Conservation (phyloP, 1,139 yeast genomes). For the Nakaseomyces nivariensis region DNA sequence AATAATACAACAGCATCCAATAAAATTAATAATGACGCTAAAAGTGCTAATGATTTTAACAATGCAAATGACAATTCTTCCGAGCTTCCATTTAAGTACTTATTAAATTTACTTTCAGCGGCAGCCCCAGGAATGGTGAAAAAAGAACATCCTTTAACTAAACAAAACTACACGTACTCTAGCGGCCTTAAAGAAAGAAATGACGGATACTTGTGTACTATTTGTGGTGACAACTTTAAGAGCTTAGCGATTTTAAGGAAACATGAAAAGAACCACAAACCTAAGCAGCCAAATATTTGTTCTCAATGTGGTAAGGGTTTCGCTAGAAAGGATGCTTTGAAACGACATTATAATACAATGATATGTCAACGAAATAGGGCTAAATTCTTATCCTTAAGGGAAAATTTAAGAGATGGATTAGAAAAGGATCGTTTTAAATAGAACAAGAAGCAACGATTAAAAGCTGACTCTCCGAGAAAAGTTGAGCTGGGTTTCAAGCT, state of each 20-base stretch:
- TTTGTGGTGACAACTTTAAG: conserved; percentile 23
- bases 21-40: too few species aligned
- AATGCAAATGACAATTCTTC: not conserved
- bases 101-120: not conserved
- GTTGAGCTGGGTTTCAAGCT: not conserved
- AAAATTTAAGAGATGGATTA: not conserved
- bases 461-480: not conserved
- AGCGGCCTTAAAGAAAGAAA: not conserved
- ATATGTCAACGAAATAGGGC: conserved; percentile 18
- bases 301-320: conserved; percentile 70
- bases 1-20: too few species aligned
- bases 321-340: conserved; percentile 73
- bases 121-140: not conserved
- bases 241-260: conserved; percentile 24
- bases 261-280: conserved; percentile 25
- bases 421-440: not conserved
- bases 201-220: conserved; percentile 12
- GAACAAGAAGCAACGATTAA: not conserved
- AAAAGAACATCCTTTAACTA: not conserved
- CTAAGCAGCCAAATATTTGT: conserved; percentile 42
- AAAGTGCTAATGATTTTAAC: too few species aligned
- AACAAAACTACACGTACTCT: not conserved
- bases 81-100: not conserved
- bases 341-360: conserved; percentile 60
- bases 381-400: not conserved